Conservation (phyloP, 2,329 filamentous ascomycete genomes). For the Fusarium albosuccineum region DNA sequence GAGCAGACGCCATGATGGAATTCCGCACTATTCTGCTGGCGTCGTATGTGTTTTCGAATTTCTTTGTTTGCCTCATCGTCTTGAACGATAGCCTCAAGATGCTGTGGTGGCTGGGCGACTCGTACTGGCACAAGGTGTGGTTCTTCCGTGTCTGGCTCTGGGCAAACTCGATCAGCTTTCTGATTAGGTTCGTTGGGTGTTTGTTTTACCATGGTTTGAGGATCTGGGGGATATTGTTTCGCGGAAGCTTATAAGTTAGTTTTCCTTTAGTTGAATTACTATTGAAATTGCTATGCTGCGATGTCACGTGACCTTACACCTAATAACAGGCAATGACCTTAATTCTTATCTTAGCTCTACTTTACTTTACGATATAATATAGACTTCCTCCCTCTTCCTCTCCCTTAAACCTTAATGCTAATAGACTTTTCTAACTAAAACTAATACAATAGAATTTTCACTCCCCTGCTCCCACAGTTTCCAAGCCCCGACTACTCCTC, state of each 20-base stretch:
- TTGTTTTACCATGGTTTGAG: background rate
- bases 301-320: no score
- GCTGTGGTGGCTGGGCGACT: background rate
- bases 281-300: background rate
- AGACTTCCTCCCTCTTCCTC: no score
- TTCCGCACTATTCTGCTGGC: conserved; percentile 17
- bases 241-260: no score
- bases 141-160: conserved; percentile 13
- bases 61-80: conserved; percentile 9
- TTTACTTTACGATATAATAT: no score
- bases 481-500: no score
- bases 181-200: background rate
- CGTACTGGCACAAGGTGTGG: conserved; percentile 11
- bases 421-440: no score
- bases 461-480: no score
- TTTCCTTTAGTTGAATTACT: background rate
- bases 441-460: no score
- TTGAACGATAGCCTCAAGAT: conserved; percentile 9
- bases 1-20: conserved; percentile 9
- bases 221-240: no score
- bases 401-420: no score
- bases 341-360: background rate
- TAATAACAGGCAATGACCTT: background rate
- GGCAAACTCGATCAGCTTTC: conserved; percentile 7
- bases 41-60: conserved; percentile 12